Evolutionary conservation across 495 filamentous ascomycete species (phyloP).

Genomic region (Pyronema omphalodes): DNA sequence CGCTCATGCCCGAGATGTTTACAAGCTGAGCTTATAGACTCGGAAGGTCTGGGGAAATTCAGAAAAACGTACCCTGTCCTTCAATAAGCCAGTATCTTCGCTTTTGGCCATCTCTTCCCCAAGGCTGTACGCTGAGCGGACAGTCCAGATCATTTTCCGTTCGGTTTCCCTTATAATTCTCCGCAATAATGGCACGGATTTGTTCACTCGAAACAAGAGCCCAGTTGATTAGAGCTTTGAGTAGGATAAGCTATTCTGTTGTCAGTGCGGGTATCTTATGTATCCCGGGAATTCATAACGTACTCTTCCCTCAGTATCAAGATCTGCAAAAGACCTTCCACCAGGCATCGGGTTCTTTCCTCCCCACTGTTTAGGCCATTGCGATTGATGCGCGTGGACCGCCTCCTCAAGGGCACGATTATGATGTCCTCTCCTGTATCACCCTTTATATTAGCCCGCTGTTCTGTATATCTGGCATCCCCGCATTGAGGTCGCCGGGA

Average conservation of each 20-base stretch:
- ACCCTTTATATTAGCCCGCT: not conserved
- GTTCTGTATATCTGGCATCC: too few relatives aligned
- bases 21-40: too few relatives aligned
- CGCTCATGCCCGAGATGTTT: not conserved
- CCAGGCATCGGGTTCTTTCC: constrained; percentile 68
- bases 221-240: constrained; percentile 75
- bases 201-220: constrained; percentile 76
- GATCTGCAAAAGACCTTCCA: constrained; percentile 54
- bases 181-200: constrained; percentile 58
- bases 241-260: constrained; percentile 49
- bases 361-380: constrained; percentile 83
- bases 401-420: constrained; percentile 88
- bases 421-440: constrained; percentile 48
- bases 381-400: constrained; percentile 59
- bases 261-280: not conserved
- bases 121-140: constrained; percentile 80
- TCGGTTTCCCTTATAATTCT: constrained; percentile 74
- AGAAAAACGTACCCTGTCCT: constrained; percentile 30
- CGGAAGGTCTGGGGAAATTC: too few relatives aligned
- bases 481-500: too few relatives aligned
- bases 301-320: constrained; percentile 69
- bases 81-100: constrained; percentile 86
- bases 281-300: constrained; percentile 24
- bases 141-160: constrained; percentile 88
- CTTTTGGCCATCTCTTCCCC: constrained; percentile 82